These are phyloP conservation scores for Kwoniella heveanensis DNA, from an alignment of 768 basidiomycete genomes.

Conservation along the genomic window DNA sequence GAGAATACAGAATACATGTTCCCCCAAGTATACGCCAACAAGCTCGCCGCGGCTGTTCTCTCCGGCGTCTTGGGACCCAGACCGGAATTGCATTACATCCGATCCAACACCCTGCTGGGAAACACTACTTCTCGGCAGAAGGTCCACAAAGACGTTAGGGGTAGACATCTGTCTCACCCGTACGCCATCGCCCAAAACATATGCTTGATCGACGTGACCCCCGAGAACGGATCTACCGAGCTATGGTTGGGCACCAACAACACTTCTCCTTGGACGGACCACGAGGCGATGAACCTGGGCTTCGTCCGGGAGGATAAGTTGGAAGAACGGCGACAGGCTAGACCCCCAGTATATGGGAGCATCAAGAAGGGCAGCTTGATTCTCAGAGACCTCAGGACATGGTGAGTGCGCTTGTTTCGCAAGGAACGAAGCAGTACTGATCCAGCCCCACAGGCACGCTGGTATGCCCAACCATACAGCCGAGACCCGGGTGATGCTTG, in stretches of 20 bases:
- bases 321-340: constrained; percentile 17
- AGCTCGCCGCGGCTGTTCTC: constrained; percentile 15
- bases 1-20: constrained; percentile 19
- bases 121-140: constrained; percentile 16
- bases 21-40: constrained; percentile 24
- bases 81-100: constrained; percentile 26
- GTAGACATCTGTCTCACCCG: constrained; percentile 18
- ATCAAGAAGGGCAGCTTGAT: constrained; percentile 24
- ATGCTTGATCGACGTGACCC: constrained; percentile 23
- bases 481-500: constrained; percentile 19
- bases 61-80: constrained; percentile 15
- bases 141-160: constrained; percentile 22
- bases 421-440: no score
- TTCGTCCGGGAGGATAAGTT: constrained; percentile 9
- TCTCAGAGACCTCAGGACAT: constrained; percentile 20
- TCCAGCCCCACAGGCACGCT: constrained; percentile 22
- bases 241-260: constrained; percentile 24
- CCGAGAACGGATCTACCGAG: constrained; percentile 27
- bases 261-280: constrained; percentile 18
- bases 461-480: constrained; percentile 24
- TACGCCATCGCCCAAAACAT: constrained; percentile 16
- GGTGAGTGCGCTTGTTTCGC: no score
- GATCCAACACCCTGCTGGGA: constrained; percentile 20
- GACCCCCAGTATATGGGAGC: constrained; percentile 19
- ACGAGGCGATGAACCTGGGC: constrained; percentile 9